Base-by-base conservation (phyloP, 2,329 filamentous ascomycete species). In the Emergomyces pasteurianus region DNA sequence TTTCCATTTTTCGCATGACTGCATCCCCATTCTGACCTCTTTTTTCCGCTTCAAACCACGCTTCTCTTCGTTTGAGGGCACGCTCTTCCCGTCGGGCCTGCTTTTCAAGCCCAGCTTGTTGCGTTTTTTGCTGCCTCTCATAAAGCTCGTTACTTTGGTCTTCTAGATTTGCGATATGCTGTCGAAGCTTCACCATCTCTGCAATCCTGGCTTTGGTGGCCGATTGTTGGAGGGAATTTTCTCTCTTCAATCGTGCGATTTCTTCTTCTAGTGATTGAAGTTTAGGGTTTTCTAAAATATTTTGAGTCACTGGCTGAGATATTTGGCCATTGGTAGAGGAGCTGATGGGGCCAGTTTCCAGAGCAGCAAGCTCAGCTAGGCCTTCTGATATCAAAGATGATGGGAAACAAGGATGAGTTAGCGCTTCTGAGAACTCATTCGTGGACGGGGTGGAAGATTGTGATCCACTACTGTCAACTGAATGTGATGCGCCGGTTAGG, bases 41-140 rank as follows among this genome's bases (percentile, higher is more conserved):
- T 63, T 74, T 78, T 63, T 78, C 75, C 3, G 74, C 75, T 26
- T 74, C 71, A 64, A 78, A 75, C 72, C 76, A 79, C 26, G 74
- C 74, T 65, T 78, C 69, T 60, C 76, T 69, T 59, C 70, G 72
- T 60, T 72, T 71, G n/a, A 67, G 62, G 40, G 72, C 74, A n/a
- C 72, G 70, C 36, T 74, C 73, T 59, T 77, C 74, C 61, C 73
- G 76, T 59, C 70, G 71, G 40, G 69, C 70, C 64, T 73, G 72
- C 8, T 70, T 71, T 50, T 66, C 64, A 38, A 74, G 61, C 62
- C 70, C 72, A 55, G 70, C 67, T 46, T 66, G 65, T 40, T 71
- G 69, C 38, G 71, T 67, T 31, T 67, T 68, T 52, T 72, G 72
- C 63, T 75, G 72, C 53, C 74, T 74, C 59, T 71, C 69, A 56